phyloP scores from a whole-genome alignment of 2,329 filamentous ascomycete genomes.

The Cadophora sp. region DNA sequence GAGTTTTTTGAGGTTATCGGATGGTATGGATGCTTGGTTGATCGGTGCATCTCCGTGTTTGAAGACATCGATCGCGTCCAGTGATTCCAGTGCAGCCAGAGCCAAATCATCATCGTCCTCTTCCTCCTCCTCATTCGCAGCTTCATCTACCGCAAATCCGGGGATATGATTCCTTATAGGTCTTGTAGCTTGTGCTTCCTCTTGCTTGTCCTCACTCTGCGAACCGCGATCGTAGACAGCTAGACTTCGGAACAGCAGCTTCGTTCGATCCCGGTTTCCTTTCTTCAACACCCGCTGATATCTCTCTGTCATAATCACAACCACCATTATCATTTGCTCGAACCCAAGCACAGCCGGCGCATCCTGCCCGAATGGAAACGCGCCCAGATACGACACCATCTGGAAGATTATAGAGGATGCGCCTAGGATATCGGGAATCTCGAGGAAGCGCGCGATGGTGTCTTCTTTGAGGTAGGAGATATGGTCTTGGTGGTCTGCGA shows the following conservation, averaged over 20 bases:
- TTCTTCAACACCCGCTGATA: conserved; percentile 68
- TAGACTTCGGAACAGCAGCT: conserved; percentile 73
- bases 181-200: conserved; percentile 50
- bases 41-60: conserved; percentile 59
- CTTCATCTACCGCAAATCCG: conserved; percentile 52
- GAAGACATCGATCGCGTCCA: conserved; percentile 69
- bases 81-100: conserved; percentile 70
- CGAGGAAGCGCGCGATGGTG: conserved; percentile 74
- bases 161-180: conserved; percentile 39
- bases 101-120: conserved; percentile 67
- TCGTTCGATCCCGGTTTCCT: conserved; percentile 62
- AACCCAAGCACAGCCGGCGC: conserved; percentile 74
- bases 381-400: conserved; percentile 73
- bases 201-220: conserved; percentile 29
- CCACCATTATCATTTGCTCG: conserved; percentile 73
- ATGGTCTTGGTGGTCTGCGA: conserved; percentile 68
- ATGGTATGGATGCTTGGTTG: conserved; percentile 72
- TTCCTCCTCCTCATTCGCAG: conserved; percentile 51
- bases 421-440: conserved; percentile 72
- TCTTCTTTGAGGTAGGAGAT: conserved; percentile 73
- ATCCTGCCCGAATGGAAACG: conserved; percentile 75
- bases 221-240: conserved; percentile 70
- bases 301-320: conserved; percentile 75
- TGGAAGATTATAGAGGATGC: conserved; percentile 74
- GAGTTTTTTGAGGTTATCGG: conserved; percentile 74